Evolutionary conservation across 1,284 basidiomycete species (phyloP).

Genomic region (Sporisorium sorghi): DNA sequence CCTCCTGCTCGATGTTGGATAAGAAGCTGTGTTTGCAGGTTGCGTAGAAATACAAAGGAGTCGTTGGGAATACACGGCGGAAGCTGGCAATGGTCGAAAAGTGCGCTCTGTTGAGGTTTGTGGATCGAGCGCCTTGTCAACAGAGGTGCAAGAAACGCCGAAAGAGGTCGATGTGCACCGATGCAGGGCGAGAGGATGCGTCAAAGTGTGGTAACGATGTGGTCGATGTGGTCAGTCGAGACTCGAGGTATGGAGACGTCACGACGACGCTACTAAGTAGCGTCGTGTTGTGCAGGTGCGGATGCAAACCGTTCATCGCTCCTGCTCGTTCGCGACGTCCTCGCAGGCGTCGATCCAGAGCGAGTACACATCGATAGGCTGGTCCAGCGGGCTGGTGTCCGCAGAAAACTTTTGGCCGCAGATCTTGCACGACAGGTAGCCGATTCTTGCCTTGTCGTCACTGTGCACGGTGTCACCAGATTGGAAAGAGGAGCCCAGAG

Average conservation of each 20-base stretch:
- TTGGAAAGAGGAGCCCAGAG: too few relatives aligned
- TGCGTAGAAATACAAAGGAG: too few relatives aligned
- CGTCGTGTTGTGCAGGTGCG: neutral
- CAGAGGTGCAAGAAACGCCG: too few relatives aligned
- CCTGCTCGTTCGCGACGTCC: slow-evolving; percentile 75
- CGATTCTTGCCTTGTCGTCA: slow-evolving; percentile 67
- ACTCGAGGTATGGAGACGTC: neutral
- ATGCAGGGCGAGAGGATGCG: too few relatives aligned
- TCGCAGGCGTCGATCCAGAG: slow-evolving; percentile 91
- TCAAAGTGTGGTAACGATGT: too few relatives aligned
- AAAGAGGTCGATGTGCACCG: too few relatives aligned
- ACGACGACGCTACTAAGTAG: neutral
- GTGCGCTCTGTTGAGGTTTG: too few relatives aligned
- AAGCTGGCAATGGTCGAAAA: too few relatives aligned
- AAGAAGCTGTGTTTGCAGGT: too few relatives aligned
- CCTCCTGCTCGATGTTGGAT: too few relatives aligned
- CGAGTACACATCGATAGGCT: slow-evolving; percentile 88
- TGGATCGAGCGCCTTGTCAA: too few relatives aligned
- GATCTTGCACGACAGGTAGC: slow-evolving; percentile 60
- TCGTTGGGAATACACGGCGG: too few relatives aligned
- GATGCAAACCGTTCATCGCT: slow-evolving; percentile 14
- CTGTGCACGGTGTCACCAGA: slow-evolving; percentile 38
- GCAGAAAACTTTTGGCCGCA: slow-evolving; percentile 68
- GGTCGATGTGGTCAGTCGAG: neutral
- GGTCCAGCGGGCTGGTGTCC: slow-evolving; percentile 77